Evolutionary conservation across 179 eudicot species (phyloP).

Genomic region (Camellia oleifera): DNA sequence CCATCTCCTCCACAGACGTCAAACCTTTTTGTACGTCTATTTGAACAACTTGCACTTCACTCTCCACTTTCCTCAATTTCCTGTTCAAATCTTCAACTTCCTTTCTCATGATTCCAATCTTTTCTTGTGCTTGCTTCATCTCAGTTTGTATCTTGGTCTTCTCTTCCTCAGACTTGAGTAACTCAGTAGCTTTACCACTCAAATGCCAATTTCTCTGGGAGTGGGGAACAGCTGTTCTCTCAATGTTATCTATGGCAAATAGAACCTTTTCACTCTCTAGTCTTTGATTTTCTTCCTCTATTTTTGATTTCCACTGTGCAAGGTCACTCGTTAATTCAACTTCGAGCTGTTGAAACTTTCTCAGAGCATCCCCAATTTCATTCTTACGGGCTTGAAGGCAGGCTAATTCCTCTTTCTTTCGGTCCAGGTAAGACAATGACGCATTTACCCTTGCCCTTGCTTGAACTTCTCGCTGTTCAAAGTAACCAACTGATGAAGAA

Average conservation of each 20-base stretch:
- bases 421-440: slow-evolving; percentile 34
- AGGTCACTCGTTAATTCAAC: slow-evolving; percentile 43
- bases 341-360: slow-evolving; percentile 47
- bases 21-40: slow-evolving; percentile 42
- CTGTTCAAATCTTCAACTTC: slow-evolving; percentile 46
- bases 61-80: slow-evolving; percentile 39
- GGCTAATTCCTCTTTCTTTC: slow-evolving; percentile 42
- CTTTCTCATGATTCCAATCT: slow-evolving; percentile 45
- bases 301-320: slow-evolving; percentile 39
- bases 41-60: slow-evolving; percentile 33
- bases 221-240: slow-evolving; percentile 38
- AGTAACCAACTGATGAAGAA: slow-evolving; percentile 60
- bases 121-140: slow-evolving; percentile 55
- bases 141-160: slow-evolving; percentile 67
- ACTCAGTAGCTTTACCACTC: slow-evolving; percentile 76
- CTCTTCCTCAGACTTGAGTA: slow-evolving; percentile 87
- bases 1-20: slow-evolving; percentile 42
- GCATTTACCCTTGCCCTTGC: slow-evolving; percentile 50
- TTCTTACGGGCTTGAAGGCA: slow-evolving; percentile 40
- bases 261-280: slow-evolving; percentile 76
- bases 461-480: slow-evolving; percentile 68
- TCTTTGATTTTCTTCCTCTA: slow-evolving; percentile 65
- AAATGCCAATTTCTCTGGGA: slow-evolving; percentile 49
- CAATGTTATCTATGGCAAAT: slow-evolving; percentile 71
- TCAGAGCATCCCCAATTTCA: slow-evolving; percentile 40